Evolutionary conservation across 2,329 filamentous ascomycete genomes (phyloP), one percentile per base, ranked within the genome.

Genomic region (Paraphaeosphaeria sporulosa): DNA sequence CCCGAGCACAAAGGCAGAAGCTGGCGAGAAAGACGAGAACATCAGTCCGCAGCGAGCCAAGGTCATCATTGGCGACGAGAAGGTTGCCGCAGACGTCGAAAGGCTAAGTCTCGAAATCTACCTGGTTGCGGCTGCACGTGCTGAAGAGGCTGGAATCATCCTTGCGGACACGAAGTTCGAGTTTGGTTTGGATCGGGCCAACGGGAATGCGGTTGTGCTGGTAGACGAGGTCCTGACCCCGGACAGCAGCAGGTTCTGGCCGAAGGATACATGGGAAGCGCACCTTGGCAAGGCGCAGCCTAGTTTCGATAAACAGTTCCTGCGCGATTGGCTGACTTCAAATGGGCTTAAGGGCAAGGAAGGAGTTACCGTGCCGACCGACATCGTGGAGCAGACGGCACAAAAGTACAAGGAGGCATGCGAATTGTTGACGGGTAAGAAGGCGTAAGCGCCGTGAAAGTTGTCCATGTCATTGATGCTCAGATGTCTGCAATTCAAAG

Each of bases 181-280:
- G 79, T 94, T 93, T 71, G 90, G 89, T 1, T 80, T 91, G 19
- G 88, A 90, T 58, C 61, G 59, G n/a, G 73, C 78, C 66, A 83
- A 86, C 63, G 84, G 80, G 58, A 88, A 86, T 62, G 86, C 91
- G 70, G 84, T 95, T 8, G 86, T 93, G 38, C 82, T 94, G 54
- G 87, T 93, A 4, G 93, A 96, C 73, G 93, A 96, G 81, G 92
- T 96, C 23, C 81, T 96, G 61, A 96, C 93, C 8, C 93, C 93
- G 2, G 83, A 84, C 64, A 81, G 77, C 66, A 94, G 90, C 53
- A 87, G 94, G 17, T 97, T 97, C 84, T 98, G 94, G 94, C 89
- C 89, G 0, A 87, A 85, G 64, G 88, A 88, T 46, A 84, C 84
- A 48, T 96, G 94, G 74, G 85, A 88, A 73, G 51, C 62, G 57